Evolutionary conservation across 2,329 filamentous ascomycete species (phyloP), one percentile per base, ranked within the genome.

Genomic region (Sporothrix brunneoviolacea): DNA sequence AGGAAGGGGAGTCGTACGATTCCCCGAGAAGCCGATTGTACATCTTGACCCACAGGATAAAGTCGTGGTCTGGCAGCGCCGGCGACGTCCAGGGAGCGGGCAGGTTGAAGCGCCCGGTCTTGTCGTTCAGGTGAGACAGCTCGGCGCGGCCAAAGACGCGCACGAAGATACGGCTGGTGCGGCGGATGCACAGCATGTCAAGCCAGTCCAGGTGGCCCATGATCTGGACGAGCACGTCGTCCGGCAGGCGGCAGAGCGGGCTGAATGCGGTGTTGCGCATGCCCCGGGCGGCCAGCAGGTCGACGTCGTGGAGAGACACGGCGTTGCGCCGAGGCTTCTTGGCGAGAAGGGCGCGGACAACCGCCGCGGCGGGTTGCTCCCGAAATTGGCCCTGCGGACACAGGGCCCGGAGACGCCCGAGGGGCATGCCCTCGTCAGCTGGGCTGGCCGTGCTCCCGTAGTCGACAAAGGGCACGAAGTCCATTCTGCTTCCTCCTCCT

Each of bases 381-480:
- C 18, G 40, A 19, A 37, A 13, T 4, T 32, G 6, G 6, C 36
- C 41, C 8, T 21, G 22, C 18, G 36, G 48, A 22, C 48, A 51
- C 13, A 51, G 32, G 8, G 48, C 48, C 27, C 27, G 9, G 36
- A 51, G 48, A 13, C 41, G 41, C 8, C 48, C 48, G 7, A 44
- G 33, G 4, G 41, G 41, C 18, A 35, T 38, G 21, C 15, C 22
- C 13, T 50, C 33, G 41, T 45, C 35, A 37, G 32, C 41, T 16
- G 21, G 27, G 27, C 41, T 18, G 41, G 18, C 27, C 35, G 8
- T 37, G 24, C n/a, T n/a, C n/a, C n/a, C n/a, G n/a, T n/a, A n/a
- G n/a, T n/a, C n/a, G n/a, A n/a, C n/a, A n/a, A n/a, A n/a, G n/a
- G n/a, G n/a, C n/a, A n/a, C n/a, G n/a, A n/a, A n/a, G n/a, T n/a